Conservation (phyloP, 768 basidiomycete genomes). For the Collybiopsis luxurians region DNA sequence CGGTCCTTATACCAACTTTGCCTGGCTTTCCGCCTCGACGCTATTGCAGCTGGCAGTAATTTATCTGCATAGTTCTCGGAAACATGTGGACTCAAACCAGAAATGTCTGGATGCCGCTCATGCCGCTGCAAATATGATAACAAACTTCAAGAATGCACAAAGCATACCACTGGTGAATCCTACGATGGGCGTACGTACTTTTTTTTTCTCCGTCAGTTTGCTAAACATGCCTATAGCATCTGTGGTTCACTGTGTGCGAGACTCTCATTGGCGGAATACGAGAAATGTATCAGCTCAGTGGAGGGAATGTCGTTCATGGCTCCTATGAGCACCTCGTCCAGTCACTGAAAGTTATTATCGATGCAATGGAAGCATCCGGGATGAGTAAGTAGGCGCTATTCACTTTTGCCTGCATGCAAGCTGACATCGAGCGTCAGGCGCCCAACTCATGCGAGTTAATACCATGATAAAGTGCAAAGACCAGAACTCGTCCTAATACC, state of each 20-base stretch:
- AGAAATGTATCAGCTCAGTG: not conserved
- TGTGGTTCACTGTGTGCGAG: slow-evolving; percentile 9
- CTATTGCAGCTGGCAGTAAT: slow-evolving; percentile 9
- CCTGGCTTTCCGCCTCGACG: slow-evolving; percentile 1
- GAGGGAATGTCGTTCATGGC: not conserved
- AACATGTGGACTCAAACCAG: slow-evolving; percentile 1
- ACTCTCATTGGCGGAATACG: slow-evolving; percentile 4
- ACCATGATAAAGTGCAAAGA: not conserved
- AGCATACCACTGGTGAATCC: slow-evolving; percentile 8
- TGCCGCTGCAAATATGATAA: slow-evolving; percentile 2
- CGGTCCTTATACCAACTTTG: not conserved
- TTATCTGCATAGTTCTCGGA: slow-evolving; percentile 7
- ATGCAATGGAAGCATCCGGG: slow-evolving; percentile 1
- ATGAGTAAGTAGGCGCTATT: not conserved
- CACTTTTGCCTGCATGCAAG: no score
- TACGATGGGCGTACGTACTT: slow-evolving; percentile 4
- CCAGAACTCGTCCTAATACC: no score
- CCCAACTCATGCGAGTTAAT: not conserved
- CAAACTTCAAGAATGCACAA: not conserved
- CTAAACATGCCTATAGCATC: not conserved
- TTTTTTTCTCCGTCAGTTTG: not conserved
- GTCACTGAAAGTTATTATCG: not conserved
- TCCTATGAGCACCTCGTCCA: not conserved
- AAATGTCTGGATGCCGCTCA: slow-evolving; percentile 9
- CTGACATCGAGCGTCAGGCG: not conserved